Evolutionary conservation across 208 protist genomes (phyloP).

Genomic region (Lotmaria passim): DNA sequence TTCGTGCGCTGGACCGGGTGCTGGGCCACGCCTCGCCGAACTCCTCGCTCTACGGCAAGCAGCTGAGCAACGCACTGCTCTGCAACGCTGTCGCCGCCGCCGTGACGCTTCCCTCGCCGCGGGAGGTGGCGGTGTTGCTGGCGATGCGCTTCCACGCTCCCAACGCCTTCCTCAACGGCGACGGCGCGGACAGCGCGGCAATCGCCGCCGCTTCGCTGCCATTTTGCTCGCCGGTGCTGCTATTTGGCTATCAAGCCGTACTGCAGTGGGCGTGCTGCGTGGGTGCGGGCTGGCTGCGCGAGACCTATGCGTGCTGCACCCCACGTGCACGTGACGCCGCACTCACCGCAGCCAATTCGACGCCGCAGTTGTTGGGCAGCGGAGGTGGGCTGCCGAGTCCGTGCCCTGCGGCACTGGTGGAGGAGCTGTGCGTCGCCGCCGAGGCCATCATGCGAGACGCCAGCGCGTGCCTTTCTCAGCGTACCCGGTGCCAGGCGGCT

Average conservation of each 20-base stretch:
- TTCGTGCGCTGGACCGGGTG: constrained; percentile 46
- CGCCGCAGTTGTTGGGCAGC: background rate
- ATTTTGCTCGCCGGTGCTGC: constrained; percentile 15
- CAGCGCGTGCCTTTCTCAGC: constrained; percentile 35
- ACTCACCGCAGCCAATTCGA: too few species aligned
- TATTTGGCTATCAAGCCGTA: constrained; percentile 26
- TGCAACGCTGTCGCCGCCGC: constrained; percentile 27
- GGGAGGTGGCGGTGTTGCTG: constrained; percentile 18
- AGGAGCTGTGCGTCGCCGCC: constrained; percentile 39
- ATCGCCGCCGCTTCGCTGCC: background rate
- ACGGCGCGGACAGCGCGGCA: too few species aligned
- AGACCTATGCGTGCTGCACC: constrained; percentile 6
- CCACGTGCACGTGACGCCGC: too few species aligned
- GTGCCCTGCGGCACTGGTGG: constrained; percentile 5
- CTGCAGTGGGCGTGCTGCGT: constrained; percentile 35
- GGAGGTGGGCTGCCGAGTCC: constrained; percentile 12
- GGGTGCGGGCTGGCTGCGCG: constrained; percentile 21
- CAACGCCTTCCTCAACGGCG: background rate
- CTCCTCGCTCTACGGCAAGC: constrained; percentile 23
- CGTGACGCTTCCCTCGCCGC: constrained; percentile 20
- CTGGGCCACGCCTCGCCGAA: constrained; percentile 14
- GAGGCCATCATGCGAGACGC: constrained; percentile 39
- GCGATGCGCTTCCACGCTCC: constrained; percentile 31
- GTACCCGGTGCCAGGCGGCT: constrained; percentile 42
- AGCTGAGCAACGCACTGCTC: constrained; percentile 14